A percentile compares a stretch with the other conserved stretches of the same genome.
These are phyloP conservation scores for Coix lacrymajobi DNA, from an alignment of 176 grass and related monocot species.

Conservation along the genomic window DNA sequence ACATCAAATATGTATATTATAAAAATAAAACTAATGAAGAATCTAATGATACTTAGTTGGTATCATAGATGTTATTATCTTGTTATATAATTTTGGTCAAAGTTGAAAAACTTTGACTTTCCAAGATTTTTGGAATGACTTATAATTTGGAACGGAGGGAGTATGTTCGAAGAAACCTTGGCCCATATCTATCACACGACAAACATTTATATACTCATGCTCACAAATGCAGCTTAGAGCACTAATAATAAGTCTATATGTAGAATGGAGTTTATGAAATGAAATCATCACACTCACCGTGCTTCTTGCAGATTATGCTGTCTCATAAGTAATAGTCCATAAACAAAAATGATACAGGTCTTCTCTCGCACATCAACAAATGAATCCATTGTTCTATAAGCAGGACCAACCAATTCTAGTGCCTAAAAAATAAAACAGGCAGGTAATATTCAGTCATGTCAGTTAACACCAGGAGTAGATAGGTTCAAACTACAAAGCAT, in stretches of 20 bases:
- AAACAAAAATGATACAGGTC: slow-evolving; percentile 95
- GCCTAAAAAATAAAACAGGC: slow-evolving; percentile 42
- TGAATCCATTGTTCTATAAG: slow-evolving; percentile 88
- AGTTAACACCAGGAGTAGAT: neutral
- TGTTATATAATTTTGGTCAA: too few species aligned
- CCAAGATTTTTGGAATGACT: too few species aligned
- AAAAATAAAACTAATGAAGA: too few species aligned
- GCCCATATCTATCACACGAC: too few species aligned
- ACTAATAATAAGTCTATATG: neutral
- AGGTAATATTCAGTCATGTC: slow-evolving; percentile 1
- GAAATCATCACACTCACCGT: slow-evolving; percentile 44
- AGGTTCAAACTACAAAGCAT: neutral
- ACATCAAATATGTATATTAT: too few species aligned
- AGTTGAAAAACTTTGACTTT: too few species aligned
- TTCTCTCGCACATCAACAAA: slow-evolving; percentile 94
- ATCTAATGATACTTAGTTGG: too few species aligned
- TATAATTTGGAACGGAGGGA: too few species aligned
- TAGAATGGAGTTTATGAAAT: neutral
- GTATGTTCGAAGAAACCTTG: too few species aligned
- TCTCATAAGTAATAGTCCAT: slow-evolving; percentile 90
- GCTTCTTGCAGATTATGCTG: slow-evolving; percentile 95
- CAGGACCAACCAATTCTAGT: slow-evolving; percentile 85
- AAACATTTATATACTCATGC: too few species aligned
- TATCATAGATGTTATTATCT: too few species aligned
- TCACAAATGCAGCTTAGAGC: neutral